phyloP scores from a whole-genome alignment of 1,284 basidiomycete genomes.

The Cutaneotrichosporon arboriforme region DNA sequence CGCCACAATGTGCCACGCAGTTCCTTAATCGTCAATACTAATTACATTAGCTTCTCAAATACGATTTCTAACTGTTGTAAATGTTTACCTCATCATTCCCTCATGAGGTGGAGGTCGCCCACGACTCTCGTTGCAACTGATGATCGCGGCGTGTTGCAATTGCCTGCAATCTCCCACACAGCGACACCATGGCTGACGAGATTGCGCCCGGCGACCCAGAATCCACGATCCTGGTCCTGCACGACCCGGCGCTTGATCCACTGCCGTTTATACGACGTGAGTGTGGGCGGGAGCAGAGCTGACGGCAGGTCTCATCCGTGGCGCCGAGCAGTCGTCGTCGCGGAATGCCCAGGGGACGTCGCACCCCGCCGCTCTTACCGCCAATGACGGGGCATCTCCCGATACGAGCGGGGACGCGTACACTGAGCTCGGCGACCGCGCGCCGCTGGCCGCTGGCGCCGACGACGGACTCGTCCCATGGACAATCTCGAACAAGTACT shows the following conservation, averaged over 20 bases:
- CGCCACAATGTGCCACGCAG: too few relatives aligned
- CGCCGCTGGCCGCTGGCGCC: background rate
- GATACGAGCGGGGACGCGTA: too few relatives aligned
- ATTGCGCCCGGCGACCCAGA: background rate
- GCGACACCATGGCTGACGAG: background rate
- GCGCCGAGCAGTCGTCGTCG: background rate
- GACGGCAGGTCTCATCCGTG: constrained; percentile 12
- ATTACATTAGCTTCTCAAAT: too few relatives aligned
- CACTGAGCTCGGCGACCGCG: too few relatives aligned
- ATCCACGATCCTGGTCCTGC: constrained; percentile 25
- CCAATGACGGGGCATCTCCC: too few relatives aligned
- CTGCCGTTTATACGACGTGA: constrained; percentile 23
- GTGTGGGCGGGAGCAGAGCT: constrained; percentile 1
- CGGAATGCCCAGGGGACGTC: too few relatives aligned
- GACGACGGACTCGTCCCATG: constrained; percentile 54
- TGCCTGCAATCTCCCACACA: background rate
- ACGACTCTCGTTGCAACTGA: too few relatives aligned
- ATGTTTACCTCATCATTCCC: background rate
- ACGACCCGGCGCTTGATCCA: constrained; percentile 19
- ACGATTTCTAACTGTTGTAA: background rate
- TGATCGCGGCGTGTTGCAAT: too few relatives aligned
- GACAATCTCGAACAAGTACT: constrained; percentile 79
- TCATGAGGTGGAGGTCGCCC: constrained; percentile 2
- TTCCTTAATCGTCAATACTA: too few relatives aligned
- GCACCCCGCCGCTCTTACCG: too few relatives aligned